Base-by-base conservation (phyloP, 306 rosid species). In the Prunus mume region DNA sequence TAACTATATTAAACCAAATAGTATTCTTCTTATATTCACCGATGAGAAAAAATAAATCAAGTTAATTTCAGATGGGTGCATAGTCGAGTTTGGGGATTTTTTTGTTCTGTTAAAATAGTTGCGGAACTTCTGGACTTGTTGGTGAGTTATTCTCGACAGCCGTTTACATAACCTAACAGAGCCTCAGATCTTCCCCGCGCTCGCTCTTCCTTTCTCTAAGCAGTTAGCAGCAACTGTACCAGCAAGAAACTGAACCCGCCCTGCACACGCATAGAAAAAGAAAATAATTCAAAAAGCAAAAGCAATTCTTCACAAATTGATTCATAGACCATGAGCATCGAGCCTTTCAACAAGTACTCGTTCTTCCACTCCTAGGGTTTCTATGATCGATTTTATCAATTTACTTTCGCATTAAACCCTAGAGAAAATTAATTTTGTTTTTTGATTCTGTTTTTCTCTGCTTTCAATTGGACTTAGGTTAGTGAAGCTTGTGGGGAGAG, bases 401-500 rank as follows among this genome's bases (percentile, higher is more conserved):
- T 72, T 15, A 18, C 41, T 25, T 19, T 45, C 69, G 12, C 34
- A 74, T 18, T 74, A 15, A 62, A 25, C 41, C 18, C 57, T 43
- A 0, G 14, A 12, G 18, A 49, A 6, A 13, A 19, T 49, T 61
- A 25, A n/a, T 22, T 5, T n/a, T 41, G 46, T 55, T 60, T 55
- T 28, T 38, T 43, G 47, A 56, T 71, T 27, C 41, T 54, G 57
- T 57, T 78, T 8, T 41, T 41, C 25, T 30, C 15, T n/a, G 56
- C 18, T 73, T 12, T 12, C 55, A 70, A 54, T 71, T 24, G 43
- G 56, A n/a, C 6, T 77, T 67, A 93, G 96, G 90, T 75, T 95
- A 84, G 99, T 92, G 85, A 92, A 92, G 86, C 86, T 95, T 55
- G 88, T 91, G 15, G 99, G 92, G 38, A 90, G 99, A 79, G 97